Evolutionary conservation across 495 filamentous ascomycete species (phyloP).

Genomic region (Hypoxylon intermedium): DNA sequence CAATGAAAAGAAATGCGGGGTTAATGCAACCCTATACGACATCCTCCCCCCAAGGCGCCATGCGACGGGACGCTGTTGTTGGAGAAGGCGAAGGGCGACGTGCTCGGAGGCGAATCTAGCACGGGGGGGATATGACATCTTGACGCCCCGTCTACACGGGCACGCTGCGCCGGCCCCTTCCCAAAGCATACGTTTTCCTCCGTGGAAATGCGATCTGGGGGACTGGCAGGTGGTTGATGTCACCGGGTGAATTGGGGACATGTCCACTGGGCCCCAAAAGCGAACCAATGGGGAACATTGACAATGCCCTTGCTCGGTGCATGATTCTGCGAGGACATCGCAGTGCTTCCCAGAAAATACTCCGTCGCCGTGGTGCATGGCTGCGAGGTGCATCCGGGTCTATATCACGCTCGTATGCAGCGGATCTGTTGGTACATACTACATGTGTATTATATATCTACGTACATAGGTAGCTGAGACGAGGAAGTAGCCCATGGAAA

Average conservation of each 20-base stretch:
- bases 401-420: background rate
- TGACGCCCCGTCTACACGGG: background rate
- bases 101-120: background rate
- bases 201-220: background rate
- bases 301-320: conserved; percentile 13
- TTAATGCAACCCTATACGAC: too few relatives aligned
- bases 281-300: conserved; percentile 16
- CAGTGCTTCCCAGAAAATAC: conserved; percentile 6
- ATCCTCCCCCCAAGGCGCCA: too few relatives aligned
- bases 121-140: background rate
- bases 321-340: conserved; percentile 25
- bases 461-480: background rate
- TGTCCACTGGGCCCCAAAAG: conserved; percentile 1
- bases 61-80: too few relatives aligned
- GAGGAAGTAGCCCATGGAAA: background rate
- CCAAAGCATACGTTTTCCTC: background rate
- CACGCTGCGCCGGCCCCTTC: background rate
- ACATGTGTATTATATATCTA: conserved; percentile 5
- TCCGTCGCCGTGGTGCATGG: conserved; percentile 8
- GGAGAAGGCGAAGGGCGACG: background rate
- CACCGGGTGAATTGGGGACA: conserved; percentile 25
- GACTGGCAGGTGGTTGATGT: conserved; percentile 9
- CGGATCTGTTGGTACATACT: background rate
- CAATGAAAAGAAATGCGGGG: too few relatives aligned
- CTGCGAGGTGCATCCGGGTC: background rate